These are phyloP conservation scores for Exophiala sp. DNA, from an alignment of 2,329 filamentous ascomycete species.

Conservation along the genomic window DNA sequence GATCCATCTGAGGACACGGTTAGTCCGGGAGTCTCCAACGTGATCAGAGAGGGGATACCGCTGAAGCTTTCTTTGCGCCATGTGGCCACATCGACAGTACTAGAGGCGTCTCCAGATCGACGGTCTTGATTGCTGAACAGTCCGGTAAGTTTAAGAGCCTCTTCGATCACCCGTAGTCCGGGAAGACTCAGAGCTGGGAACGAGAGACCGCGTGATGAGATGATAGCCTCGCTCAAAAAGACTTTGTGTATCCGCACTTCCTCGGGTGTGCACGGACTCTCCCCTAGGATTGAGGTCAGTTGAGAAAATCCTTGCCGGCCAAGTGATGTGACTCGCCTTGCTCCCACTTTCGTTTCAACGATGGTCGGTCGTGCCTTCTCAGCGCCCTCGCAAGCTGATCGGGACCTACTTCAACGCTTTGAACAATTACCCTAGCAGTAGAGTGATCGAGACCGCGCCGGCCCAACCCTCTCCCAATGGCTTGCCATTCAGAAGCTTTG, in stretches of 20 bases:
- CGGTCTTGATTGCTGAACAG: too few species aligned
- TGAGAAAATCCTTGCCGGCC: too few species aligned
- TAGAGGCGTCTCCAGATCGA: too few species aligned
- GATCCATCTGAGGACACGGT: too few species aligned
- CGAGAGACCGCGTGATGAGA: not conserved
- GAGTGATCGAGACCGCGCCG: not conserved
- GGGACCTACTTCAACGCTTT: not conserved
- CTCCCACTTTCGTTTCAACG: not conserved
- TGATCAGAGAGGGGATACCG: too few species aligned
- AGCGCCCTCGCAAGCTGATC: not conserved
- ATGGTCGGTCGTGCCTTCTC: slow-evolving; percentile 4
- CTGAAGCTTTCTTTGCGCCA: too few species aligned
- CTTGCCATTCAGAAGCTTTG: slow-evolving; percentile 4
- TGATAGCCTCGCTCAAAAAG: too few species aligned
- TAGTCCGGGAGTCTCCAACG: too few species aligned
- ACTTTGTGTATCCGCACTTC: not conserved
- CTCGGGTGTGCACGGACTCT: not conserved
- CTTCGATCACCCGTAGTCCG: not conserved
- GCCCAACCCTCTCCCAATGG: not conserved
- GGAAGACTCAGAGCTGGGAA: not conserved
- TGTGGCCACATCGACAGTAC: too few species aligned
- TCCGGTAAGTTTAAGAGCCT: not conserved
- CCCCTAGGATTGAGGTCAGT: not conserved
- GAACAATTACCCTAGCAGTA: not conserved
- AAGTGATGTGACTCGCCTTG: not conserved